These are phyloP conservation scores for Alternaria sp. DNA, from an alignment of 2,329 filamentous ascomycete genomes.

Conservation along the genomic window DNA sequence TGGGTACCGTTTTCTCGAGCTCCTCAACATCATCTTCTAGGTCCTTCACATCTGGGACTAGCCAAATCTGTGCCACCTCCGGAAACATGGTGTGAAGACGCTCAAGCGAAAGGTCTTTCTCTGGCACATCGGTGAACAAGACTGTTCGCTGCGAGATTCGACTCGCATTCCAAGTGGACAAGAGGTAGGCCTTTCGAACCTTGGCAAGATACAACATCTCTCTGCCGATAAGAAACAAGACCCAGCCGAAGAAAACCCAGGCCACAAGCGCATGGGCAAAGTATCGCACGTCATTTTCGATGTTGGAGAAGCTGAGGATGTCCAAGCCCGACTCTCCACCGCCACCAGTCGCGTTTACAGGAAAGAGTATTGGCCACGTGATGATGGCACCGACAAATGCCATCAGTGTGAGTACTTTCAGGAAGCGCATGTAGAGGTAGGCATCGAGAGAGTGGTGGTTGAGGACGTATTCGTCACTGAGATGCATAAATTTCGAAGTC, in stretches of 20 bases:
- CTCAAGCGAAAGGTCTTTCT: slow-evolving; percentile 47
- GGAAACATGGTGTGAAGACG: slow-evolving; percentile 51
- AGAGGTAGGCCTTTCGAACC: slow-evolving; percentile 57
- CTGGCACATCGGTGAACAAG: slow-evolving; percentile 58
- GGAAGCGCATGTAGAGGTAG: slow-evolving; percentile 58
- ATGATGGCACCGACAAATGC: slow-evolving; percentile 54
- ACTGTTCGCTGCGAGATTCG: slow-evolving; percentile 58
- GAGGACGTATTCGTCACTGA: slow-evolving; percentile 56
- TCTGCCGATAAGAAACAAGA: slow-evolving; percentile 55
- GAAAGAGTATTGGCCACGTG: slow-evolving; percentile 58
- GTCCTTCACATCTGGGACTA: slow-evolving; percentile 56
- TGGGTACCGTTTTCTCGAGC: slow-evolving; percentile 53
- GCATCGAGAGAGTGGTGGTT: slow-evolving; percentile 59
- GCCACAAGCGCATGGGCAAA: slow-evolving; percentile 56
- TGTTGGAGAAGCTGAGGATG: slow-evolving; percentile 36
- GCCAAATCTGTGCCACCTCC: slow-evolving; percentile 55
- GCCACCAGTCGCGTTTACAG: slow-evolving; percentile 55
- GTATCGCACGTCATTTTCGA: slow-evolving; percentile 41
- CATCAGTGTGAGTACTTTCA: slow-evolving; percentile 55
- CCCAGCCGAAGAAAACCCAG: slow-evolving; percentile 53
- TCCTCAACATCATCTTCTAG: slow-evolving; percentile 54
- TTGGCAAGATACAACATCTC: slow-evolving; percentile 58
- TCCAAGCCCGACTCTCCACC: slow-evolving; percentile 49
- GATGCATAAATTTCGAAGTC: slow-evolving; percentile 57
- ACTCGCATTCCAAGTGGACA: slow-evolving; percentile 54